Conservation (phyloP, 2,329 filamentous ascomycete species). For the Aspergillus japonicus region DNA sequence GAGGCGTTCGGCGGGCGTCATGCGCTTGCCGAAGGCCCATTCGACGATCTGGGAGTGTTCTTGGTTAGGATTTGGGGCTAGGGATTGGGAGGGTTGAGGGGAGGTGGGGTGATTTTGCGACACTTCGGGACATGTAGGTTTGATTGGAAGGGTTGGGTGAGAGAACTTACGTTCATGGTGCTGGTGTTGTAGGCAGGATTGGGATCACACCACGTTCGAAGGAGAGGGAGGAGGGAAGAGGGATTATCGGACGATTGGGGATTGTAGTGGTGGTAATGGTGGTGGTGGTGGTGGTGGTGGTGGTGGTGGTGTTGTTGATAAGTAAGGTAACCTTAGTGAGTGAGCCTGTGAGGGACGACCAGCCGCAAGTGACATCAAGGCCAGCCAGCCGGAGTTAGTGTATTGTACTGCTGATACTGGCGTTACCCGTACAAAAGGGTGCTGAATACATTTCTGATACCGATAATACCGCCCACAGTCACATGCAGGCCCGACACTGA, state of each 20-base stretch:
- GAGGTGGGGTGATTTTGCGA: neutral
- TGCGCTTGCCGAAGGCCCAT: constrained; percentile 99
- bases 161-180: constrained; percentile 16
- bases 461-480: neutral
- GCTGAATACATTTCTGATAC: no score
- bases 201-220: neutral
- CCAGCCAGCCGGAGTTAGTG: neutral
- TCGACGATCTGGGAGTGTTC: constrained; percentile 71
- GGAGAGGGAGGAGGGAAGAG: neutral
- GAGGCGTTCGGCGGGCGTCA: constrained; percentile 75
- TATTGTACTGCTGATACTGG: neutral
- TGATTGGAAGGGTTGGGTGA: neutral
- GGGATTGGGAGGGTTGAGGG: neutral
- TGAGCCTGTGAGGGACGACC: neutral
- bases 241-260: neutral
- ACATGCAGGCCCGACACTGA: constrained; percentile 11
- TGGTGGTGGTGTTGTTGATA: neutral
- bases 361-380: neutral
- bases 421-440: neutral
- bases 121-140: constrained; percentile 10
- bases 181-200: neutral
- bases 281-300: neutral
- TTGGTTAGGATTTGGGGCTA: constrained; percentile 23
- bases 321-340: neutral
- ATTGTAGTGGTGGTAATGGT: neutral